A percentile compares a stretch with the other conserved stretches of the same genome.
Conservation (phyloP, 176 grass and related monocot species). For the Saccharum spontaneum region DNA sequence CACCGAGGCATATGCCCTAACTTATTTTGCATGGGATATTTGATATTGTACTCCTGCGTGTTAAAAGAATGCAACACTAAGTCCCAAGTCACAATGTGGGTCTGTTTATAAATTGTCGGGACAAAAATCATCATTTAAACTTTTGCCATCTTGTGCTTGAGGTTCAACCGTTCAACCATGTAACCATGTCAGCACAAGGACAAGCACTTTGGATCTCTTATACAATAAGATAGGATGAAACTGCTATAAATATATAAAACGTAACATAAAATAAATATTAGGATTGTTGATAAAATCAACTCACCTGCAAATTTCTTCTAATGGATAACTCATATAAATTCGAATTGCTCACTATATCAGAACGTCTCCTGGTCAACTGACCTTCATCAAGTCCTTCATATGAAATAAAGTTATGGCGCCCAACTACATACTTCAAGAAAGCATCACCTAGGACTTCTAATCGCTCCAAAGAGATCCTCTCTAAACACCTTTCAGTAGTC, state of each 20-base stretch:
- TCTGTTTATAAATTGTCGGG: conserved; percentile 3
- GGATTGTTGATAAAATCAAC: conserved; percentile 19
- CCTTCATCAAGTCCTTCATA: conserved; percentile 89
- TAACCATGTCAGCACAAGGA: conserved; percentile 7
- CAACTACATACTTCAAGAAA: conserved; percentile 93
- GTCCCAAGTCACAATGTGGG: not conserved
- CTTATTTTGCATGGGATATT: not conserved
- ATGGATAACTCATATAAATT: conserved; percentile 84
- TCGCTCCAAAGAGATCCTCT: conserved; percentile 86
- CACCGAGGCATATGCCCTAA: not conserved
- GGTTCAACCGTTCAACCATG: not conserved
- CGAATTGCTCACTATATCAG: conserved; percentile 81
- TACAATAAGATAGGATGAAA: conserved; percentile 10
- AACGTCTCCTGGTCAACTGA: conserved; percentile 74
- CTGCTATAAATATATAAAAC: conserved; percentile 22
- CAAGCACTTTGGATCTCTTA: conserved; percentile 11
- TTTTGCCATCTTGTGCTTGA: conserved; percentile 27
- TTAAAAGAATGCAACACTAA: not conserved
- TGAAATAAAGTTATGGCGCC: conserved; percentile 72
- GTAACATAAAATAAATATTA: conserved; percentile 30
- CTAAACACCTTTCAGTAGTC: conserved; percentile 95
- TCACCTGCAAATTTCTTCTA: conserved; percentile 83
- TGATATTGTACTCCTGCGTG: not conserved
- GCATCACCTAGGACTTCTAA: conserved; percentile 97
- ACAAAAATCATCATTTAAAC: conserved; percentile 9